Evolutionary conservation across 1,284 basidiomycete species (phyloP).

Genomic region (Athelia sp.): DNA sequence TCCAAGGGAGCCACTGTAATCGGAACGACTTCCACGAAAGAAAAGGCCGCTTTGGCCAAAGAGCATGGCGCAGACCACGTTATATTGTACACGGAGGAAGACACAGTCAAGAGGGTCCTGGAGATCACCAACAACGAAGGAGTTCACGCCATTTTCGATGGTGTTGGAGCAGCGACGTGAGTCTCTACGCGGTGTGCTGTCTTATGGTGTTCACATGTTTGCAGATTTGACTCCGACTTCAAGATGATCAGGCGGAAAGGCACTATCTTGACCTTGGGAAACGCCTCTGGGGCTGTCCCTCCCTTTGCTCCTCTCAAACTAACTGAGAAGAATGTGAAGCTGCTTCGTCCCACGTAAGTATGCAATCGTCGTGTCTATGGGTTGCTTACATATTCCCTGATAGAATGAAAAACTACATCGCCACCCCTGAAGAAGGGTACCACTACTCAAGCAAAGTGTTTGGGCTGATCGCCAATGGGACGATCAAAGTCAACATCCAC

Average conservation of each 20-base stretch:
- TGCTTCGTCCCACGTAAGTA: conserved; percentile 70
- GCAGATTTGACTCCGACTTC: conserved; percentile 80
- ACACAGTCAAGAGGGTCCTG: conserved; percentile 68
- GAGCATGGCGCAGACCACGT: conserved; percentile 83
- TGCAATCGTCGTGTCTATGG: neutral
- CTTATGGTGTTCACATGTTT: neutral
- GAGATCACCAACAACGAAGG: conserved; percentile 82
- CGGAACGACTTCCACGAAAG: conserved; percentile 85
- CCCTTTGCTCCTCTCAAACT: conserved; percentile 76
- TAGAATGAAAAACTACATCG: conserved; percentile 65
- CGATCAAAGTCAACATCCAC: conserved; percentile 68
- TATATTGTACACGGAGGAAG: conserved; percentile 73
- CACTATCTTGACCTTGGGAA: conserved; percentile 86
- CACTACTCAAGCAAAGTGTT: conserved; percentile 69
- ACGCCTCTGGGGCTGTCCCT: conserved; percentile 79
- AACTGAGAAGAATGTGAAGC: conserved; percentile 77
- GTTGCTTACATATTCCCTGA: neutral
- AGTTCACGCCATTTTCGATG: conserved; percentile 87
- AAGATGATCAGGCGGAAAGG: conserved; percentile 77
- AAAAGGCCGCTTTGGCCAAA: conserved; percentile 84
- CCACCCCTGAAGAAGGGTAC: conserved; percentile 67
- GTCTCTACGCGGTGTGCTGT: conserved; percentile 19
- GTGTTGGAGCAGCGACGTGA: conserved; percentile 89
- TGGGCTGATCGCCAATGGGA: conserved; percentile 53
- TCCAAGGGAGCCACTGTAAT: conserved; percentile 84